A percentile compares a stretch with the other conserved stretches of the same genome.
These are phyloP conservation scores for Clarireedia monteithiana DNA, from an alignment of 2,329 filamentous ascomycete genomes.

Conservation along the genomic window DNA sequence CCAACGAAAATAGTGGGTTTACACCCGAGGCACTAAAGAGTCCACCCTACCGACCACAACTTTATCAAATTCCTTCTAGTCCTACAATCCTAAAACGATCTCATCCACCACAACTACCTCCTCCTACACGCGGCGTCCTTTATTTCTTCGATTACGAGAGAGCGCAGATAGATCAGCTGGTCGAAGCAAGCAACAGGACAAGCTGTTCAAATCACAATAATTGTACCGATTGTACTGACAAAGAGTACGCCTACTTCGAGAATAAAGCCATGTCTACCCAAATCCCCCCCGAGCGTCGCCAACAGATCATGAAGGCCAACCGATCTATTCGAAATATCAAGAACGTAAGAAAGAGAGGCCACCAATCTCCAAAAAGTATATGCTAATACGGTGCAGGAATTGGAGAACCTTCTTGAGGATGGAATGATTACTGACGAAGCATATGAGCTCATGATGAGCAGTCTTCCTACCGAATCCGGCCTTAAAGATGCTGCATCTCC, in stretches of 20 bases:
- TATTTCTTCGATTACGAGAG: constrained; percentile 7
- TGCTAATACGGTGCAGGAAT: constrained; percentile 54
- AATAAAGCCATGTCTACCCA: constrained; percentile 22
- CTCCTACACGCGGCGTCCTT: constrained; percentile 1
- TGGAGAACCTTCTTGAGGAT: constrained; percentile 80
- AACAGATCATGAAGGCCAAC: constrained; percentile 29
- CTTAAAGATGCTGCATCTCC: constrained; percentile 31
- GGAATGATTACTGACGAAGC: constrained; percentile 68
- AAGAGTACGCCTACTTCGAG: constrained; percentile 21
- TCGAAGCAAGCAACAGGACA: constrained; percentile 1
- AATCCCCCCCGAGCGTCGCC: constrained; percentile 26
- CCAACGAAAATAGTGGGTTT: constrained; percentile 1
- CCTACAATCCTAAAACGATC: constrained; percentile 6
- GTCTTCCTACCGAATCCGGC: constrained; percentile 65
- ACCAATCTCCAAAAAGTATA: not conserved
- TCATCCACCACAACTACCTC: not conserved
- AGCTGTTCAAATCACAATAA: constrained; percentile 10
- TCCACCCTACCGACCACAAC: not conserved
- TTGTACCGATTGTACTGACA: constrained; percentile 20
- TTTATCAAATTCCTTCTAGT: constrained; percentile 6
- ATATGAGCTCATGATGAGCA: constrained; percentile 65
- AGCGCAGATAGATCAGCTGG: not conserved
- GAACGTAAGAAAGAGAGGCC: constrained; percentile 21
- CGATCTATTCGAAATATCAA: constrained; percentile 30
- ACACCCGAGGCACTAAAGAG: not conserved